Percentiles rank a stretch among this genome's conserved stretches.
phyloP scores from a whole-genome alignment of 2,329 filamentous ascomycete species.

The Akanthomyces muscarius region DNA sequence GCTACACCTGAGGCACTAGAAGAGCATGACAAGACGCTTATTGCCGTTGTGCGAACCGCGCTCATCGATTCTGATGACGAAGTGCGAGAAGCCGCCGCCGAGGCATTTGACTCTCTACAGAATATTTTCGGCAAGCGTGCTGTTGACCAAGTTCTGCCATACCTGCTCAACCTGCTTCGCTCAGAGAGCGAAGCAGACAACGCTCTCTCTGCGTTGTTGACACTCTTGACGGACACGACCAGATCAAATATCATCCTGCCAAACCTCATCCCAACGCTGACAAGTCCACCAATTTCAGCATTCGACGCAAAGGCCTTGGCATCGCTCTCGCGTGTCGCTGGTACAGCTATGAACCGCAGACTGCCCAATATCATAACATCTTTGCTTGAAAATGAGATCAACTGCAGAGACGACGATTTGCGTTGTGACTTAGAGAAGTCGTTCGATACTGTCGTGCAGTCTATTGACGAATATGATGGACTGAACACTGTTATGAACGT shows the following conservation, averaged over 20 bases:
- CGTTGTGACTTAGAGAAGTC: constrained; percentile 69
- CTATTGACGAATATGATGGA: constrained; percentile 93
- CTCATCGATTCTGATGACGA: constrained; percentile 86
- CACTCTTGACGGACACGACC: constrained; percentile 87
- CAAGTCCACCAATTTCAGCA: constrained; percentile 81
- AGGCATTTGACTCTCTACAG: constrained; percentile 94
- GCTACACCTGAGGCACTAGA: constrained; percentile 85
- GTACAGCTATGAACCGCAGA: constrained; percentile 83
- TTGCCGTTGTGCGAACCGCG: constrained; percentile 88
- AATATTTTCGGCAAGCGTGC: constrained; percentile 90
- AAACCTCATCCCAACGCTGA: constrained; percentile 89
- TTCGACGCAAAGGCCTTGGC: constrained; percentile 96
- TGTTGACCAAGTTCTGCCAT: constrained; percentile 90
- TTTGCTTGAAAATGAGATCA: constrained; percentile 88
- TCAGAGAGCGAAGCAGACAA: constrained; percentile 85
- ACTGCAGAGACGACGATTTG: constrained; percentile 69
- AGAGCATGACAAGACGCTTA: constrained; percentile 91
- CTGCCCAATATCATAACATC: constrained; percentile 88
- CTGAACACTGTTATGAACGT: constrained; percentile 95
- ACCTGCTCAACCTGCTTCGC: constrained; percentile 83
- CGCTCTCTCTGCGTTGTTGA: constrained; percentile 86
- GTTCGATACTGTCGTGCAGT: constrained; percentile 85
- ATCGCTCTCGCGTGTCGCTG: constrained; percentile 87
- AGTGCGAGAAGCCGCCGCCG: constrained; percentile 90
- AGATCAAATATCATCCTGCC: constrained; percentile 95